Base-by-base conservation (phyloP, 1,284 basidiomycete species). In the Boletus subluridellus region DNA sequence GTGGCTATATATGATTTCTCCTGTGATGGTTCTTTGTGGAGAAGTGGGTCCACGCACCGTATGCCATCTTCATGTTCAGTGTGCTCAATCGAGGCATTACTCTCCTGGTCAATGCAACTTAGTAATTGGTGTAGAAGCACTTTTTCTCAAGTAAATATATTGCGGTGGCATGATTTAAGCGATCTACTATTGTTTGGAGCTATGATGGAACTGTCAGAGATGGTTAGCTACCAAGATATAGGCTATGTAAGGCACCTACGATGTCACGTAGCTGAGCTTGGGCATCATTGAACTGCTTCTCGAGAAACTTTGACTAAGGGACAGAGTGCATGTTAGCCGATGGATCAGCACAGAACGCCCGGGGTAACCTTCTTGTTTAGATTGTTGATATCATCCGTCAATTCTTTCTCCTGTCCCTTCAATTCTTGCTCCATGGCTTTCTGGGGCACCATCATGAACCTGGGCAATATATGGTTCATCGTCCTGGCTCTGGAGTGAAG, bases 221-320 rank as follows among this genome's bases (percentile, higher is more conserved):
- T 51, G 37, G 41, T 60, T 8, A 57, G 49, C 26, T 14, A 52
- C 17, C 39, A 39, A 38, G 5, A 51, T 28, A 37, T 14, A 42
- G 32, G 35, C 3, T 32, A 55, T 49, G 10, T 30, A 14, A 47
- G 30, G 24, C 6, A 58, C 61, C 9, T 28, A 94, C 93, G 54
- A 95, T 95, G 74, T 95, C 93, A 54, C 89, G 84, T 58, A 95
- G 75, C 68, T 95, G 94, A 24, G 78, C 78, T 72, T 95, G 91
- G 1, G 94, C 91, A 68, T 95, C 92, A 60, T 89, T 90, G 71
- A 90, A 92, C 70, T 94, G 92, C 69, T 94, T 95, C 73, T 95
- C 93, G 6, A 95, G 80, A 72, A 89, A 95, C 74, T 95, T 95
- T 24, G 86, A 80, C 92, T 94, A 64, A 2, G 50, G 49, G 41